A percentile compares a stretch with the other conserved stretches of the same genome.
Conservation (phyloP, 2,329 filamentous ascomycete genomes). For the Neonectria punicea region DNA sequence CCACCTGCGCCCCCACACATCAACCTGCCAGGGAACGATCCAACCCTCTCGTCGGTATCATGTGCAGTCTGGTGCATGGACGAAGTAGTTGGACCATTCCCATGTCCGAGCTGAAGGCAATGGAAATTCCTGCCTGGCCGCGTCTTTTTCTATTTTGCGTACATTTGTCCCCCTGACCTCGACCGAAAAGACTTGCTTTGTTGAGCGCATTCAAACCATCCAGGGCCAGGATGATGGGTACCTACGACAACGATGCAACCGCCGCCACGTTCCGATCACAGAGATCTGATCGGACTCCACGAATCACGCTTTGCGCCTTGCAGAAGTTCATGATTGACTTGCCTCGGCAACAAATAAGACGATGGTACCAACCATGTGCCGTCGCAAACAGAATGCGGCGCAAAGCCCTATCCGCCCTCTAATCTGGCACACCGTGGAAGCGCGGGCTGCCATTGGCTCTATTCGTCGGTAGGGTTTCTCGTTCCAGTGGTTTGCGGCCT, state of each 20-base stretch:
- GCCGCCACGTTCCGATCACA: neutral
- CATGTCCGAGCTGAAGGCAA: neutral
- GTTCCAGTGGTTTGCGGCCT: neutral
- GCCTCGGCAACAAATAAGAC: conserved; percentile 30
- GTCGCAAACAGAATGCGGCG: conserved; percentile 13
- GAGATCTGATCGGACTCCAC: neutral
- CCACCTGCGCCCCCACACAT: neutral
- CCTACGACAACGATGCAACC: neutral
- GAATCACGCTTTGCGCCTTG: conserved; percentile 1
- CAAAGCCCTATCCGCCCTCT: conserved; percentile 33
- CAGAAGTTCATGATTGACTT: conserved; percentile 5
- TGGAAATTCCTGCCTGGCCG: neutral
- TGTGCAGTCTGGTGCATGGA: neutral
- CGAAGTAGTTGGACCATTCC: neutral
- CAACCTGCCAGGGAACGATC: neutral
- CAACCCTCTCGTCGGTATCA: neutral
- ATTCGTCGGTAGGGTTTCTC: neutral
- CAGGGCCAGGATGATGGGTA: neutral
- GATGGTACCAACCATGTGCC: conserved; percentile 35
- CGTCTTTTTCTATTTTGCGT: no score
- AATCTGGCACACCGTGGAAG: conserved; percentile 42
- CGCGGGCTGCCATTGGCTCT: conserved; percentile 43
- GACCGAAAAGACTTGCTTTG: neutral
- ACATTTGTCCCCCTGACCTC: neutral
- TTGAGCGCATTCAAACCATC: neutral